Percentiles rank a stretch among this genome's conserved stretches.
phyloP scores from a whole-genome alignment of 2,329 filamentous ascomycete species.

The Paecilomyces niveus region DNA sequence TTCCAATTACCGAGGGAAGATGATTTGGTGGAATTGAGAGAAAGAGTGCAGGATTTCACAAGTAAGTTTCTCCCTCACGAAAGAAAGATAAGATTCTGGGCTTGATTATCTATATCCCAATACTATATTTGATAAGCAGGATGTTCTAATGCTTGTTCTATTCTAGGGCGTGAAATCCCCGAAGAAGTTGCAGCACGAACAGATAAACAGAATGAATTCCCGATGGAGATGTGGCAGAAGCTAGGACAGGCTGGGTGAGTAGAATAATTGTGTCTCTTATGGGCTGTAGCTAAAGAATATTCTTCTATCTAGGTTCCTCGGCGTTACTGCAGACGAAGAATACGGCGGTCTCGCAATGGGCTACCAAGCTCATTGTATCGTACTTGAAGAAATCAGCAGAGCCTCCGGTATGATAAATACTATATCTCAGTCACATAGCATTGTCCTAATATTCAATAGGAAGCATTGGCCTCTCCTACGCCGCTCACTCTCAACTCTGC shows the following conservation, averaged over 20 bases:
- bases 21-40: constrained; percentile 73
- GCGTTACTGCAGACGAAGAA: constrained; percentile 87
- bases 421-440: not conserved
- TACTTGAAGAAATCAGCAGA: constrained; percentile 89
- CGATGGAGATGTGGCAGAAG: constrained; percentile 86
- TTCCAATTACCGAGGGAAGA: constrained; percentile 61
- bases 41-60: constrained; percentile 81
- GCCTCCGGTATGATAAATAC: constrained; percentile 56
- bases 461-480: constrained; percentile 70
- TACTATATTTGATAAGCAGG: not conserved
- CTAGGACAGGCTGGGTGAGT: constrained; percentile 70
- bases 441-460: constrained; percentile 13
- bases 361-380: constrained; percentile 92
- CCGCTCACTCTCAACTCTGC: constrained; percentile 91
- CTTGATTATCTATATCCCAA: not conserved
- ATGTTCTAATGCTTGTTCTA: not conserved
- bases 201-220: constrained; percentile 84
- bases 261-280: not conserved
- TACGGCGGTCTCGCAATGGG: constrained; percentile 87
- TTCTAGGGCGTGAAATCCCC: constrained; percentile 69
- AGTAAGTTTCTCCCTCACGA: constrained; percentile 26
- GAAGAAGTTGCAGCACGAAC: constrained; percentile 74
- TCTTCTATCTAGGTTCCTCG: constrained; percentile 58
- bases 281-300: not conserved
- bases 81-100: not conserved